Evolutionary conservation across 257 asterid genomes (phyloP), one percentile per base, ranked within the genome.

Genomic region (Scutellaria barbata): DNA sequence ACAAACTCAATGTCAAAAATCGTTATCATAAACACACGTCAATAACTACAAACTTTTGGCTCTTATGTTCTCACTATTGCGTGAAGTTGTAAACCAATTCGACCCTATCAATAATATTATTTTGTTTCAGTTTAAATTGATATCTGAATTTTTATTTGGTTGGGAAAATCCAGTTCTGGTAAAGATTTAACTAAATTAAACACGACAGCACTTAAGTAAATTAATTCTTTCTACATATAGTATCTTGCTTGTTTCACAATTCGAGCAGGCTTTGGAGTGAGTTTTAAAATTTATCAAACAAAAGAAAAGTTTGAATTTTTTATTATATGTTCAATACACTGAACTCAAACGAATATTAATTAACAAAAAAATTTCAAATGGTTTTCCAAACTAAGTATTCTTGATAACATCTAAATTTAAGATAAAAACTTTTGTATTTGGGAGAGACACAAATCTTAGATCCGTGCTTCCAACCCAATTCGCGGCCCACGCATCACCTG

Each of bases 11-110:
- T 48, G 63, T 61, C 69, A 74, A 73, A 74, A 70, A 30, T 51
- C 41, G 56, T 66, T 55, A 65, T 70, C 72, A 13, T 57, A 33
- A 69, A 48, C 25, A 52, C 64, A 53, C 14, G 66, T 54, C 72
- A 69, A 37, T 39, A 76, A 69, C 77, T 14, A 70, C 69, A 72
- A 76, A 56, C 17, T 66, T 70, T 54, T 55, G 59, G 67, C 63
- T 54, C 63, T 51, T 61, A 16, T 20, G 54, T 30, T 12, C 5
- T 33, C 43, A 57, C 20, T 17, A 11, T 30, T 57, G 63, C 43
- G 20, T 57, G 35, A 57, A 17, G 2, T 30, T 57, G 7, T 13
- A 57, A 57, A 3, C 6, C 2, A 57, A 57, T 2, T 4, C 33
- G 13, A 35, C 35, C 47, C 7, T 14, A 39, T 37, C 8, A 7